These are phyloP conservation scores for Microcera coccophila DNA, from an alignment of 2,329 filamentous ascomycete genomes.

Conservation along the genomic window DNA sequence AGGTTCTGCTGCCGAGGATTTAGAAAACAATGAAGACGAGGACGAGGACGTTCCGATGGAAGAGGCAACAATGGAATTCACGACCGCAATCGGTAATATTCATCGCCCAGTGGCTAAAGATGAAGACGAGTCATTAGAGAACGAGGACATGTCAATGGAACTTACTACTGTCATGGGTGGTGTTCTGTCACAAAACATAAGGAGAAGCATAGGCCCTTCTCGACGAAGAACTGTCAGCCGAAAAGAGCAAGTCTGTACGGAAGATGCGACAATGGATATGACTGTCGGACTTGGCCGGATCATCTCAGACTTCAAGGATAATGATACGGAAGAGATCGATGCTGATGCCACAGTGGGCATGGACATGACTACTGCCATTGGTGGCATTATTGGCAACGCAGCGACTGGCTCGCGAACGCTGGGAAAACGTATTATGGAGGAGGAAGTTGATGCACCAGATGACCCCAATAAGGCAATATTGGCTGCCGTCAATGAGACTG, in stretches of 20 bases:
- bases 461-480: slow-evolving; percentile 37
- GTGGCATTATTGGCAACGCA: slow-evolving; percentile 52
- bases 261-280: slow-evolving; percentile 51
- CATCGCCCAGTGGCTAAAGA: slow-evolving; percentile 33
- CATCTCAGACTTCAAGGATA: slow-evolving; percentile 31
- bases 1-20: slow-evolving; percentile 27
- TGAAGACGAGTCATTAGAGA: slow-evolving; percentile 38
- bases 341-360: slow-evolving; percentile 47
- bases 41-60: slow-evolving; percentile 37
- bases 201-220: slow-evolving; percentile 19
- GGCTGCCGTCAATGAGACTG: slow-evolving; percentile 26
- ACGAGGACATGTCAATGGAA: slow-evolving; percentile 77
- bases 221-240: slow-evolving; percentile 24
- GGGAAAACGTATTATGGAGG: slow-evolving; percentile 56
- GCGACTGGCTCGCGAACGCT: slow-evolving; percentile 31
- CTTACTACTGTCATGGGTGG: slow-evolving; percentile 64
- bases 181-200: slow-evolving; percentile 39
- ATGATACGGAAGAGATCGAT: slow-evolving; percentile 33
- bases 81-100: slow-evolving; percentile 72
- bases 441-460: slow-evolving; percentile 51
- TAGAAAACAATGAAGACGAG: too few relatives aligned
- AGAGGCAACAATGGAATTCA: slow-evolving; percentile 71
- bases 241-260: slow-evolving; percentile 30
- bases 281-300: slow-evolving; percentile 56
- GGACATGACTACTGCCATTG: slow-evolving; percentile 64